phyloP scores from a whole-genome alignment of 108 stramenopile genomes.

The Ochromonas danica region DNA sequence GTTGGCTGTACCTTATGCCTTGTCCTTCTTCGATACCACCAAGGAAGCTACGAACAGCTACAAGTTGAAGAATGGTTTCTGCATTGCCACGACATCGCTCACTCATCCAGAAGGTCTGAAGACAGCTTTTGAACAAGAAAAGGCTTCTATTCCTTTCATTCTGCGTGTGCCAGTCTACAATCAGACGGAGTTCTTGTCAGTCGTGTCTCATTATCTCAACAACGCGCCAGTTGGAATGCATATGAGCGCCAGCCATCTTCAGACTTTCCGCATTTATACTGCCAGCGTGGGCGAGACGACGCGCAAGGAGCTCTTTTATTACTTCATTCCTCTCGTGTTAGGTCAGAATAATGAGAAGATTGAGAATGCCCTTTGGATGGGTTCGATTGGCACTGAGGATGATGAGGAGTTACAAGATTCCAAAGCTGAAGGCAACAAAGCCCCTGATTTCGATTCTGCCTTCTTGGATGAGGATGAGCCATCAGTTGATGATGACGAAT shows the following conservation, averaged over 20 bases:
- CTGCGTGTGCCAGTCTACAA: background rate
- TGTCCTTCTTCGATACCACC: background rate
- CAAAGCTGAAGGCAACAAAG: too few species aligned
- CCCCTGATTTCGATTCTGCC: too few species aligned
- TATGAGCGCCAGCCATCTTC: background rate
- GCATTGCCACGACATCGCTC: background rate
- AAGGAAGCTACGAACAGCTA: background rate
- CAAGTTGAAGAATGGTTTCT: constrained; percentile 1
- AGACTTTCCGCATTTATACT: background rate
- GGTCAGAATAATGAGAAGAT: too few species aligned
- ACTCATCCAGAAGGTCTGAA: background rate
- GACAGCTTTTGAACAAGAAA: background rate
- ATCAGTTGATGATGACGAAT: too few species aligned
- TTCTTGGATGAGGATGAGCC: too few species aligned
- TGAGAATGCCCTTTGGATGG: too few species aligned
- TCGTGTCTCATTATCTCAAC: background rate
- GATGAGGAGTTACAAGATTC: too few species aligned
- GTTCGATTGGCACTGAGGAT: too few species aligned
- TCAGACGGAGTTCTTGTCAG: constrained; percentile 7
- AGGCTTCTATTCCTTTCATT: background rate
- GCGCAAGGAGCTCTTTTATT: background rate
- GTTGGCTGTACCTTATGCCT: background rate
- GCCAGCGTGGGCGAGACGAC: background rate
- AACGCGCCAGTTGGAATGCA: background rate
- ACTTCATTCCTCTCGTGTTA: background rate